Evolutionary conservation across 2,329 filamentous ascomycete species (phyloP), one percentile per base, ranked within the genome.

Genomic region (Ampelomyces quisqualis): DNA sequence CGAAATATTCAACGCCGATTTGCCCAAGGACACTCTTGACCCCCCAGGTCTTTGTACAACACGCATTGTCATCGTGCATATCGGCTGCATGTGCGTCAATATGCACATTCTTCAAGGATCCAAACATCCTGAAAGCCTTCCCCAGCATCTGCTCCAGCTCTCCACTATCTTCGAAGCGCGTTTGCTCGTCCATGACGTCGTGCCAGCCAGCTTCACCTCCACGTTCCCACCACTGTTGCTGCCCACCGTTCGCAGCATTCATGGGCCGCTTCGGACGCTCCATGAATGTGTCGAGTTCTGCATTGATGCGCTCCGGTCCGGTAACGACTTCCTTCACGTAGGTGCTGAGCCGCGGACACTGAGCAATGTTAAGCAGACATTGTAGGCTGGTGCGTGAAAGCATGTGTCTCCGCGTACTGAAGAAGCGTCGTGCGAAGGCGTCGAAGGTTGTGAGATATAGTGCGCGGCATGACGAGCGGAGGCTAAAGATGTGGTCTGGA

Each of bases 341-440:
- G 3, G 7, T 8, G 5, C 18, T 30, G 9, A 37, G 22, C 2
- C 18, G 3, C 2, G 38, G 32, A 18, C 32, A 23, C 3, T 11
- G 3, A 18, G 32, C 9, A 8, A 38, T 40, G 14, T 40, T 14
- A 9, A 14, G 11, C 9, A 40, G 18, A 13, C 17, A 22, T 7
- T 33, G 19, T 7, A 45, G 18, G 34, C 37, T 32, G n/a, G 17
- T 8, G 7, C 21, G 20, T 1, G 42, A 37, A 6, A 45, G 17
- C 36, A 40, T 37, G 23, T 45, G 42, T 13, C 37, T 40, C 5
- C 42, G 37, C 9, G 13, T 21, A 7, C 14, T 22, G 15, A 40
- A 37, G 28, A 33, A 37, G 5, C 42, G 33, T 9, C 26, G 4
- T 2, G 3, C 27, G 23, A 45, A 45, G 6, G 27, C 27, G 17